A percentile compares a stretch with the other conserved stretches of the same genome.
These are phyloP conservation scores for Cucurbita argyrosperma DNA, from an alignment of 306 rosid species.

Conservation along the genomic window DNA sequence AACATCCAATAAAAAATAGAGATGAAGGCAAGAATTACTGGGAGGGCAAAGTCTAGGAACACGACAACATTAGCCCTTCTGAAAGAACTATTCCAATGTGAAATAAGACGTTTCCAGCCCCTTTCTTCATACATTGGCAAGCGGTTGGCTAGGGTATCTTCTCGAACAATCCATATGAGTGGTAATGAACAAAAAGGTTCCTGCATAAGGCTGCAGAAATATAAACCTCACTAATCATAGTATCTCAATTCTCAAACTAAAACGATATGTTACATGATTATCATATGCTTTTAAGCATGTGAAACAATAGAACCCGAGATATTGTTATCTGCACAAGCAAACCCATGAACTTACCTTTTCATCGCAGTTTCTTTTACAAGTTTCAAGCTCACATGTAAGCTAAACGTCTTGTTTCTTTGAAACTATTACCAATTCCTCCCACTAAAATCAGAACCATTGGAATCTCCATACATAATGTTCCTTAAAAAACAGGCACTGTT, in stretches of 20 bases:
- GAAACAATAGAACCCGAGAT: not conserved
- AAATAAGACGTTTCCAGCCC: slow-evolving; percentile 62
- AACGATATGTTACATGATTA: slow-evolving; percentile 4
- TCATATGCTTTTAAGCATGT: not conserved
- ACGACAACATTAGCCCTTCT: slow-evolving; percentile 67
- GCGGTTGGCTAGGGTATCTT: slow-evolving; percentile 70
- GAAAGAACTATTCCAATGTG: slow-evolving; percentile 74
- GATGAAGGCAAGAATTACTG: slow-evolving; percentile 36
- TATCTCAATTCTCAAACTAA: slow-evolving; percentile 33
- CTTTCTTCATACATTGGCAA: slow-evolving; percentile 52
- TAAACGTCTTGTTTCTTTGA: not conserved
- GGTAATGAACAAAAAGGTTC: slow-evolving; percentile 93
- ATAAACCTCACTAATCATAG: slow-evolving; percentile 60
- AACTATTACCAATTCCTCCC: not conserved
- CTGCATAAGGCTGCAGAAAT: slow-evolving; percentile 99
- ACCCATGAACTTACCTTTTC: not conserved
- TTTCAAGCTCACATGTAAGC: not conserved
- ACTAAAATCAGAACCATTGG: not conserved
- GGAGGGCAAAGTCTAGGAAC: slow-evolving; percentile 83
- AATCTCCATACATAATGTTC: not conserved
- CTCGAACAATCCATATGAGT: slow-evolving; percentile 89
- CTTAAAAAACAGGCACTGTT: not conserved
- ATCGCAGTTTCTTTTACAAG: not conserved
- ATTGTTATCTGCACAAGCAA: not conserved
- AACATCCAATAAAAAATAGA: not conserved